These are phyloP conservation scores for Herpotrichia juniperi DNA, from an alignment of 2,329 filamentous ascomycete genomes.

Conservation along the genomic window DNA sequence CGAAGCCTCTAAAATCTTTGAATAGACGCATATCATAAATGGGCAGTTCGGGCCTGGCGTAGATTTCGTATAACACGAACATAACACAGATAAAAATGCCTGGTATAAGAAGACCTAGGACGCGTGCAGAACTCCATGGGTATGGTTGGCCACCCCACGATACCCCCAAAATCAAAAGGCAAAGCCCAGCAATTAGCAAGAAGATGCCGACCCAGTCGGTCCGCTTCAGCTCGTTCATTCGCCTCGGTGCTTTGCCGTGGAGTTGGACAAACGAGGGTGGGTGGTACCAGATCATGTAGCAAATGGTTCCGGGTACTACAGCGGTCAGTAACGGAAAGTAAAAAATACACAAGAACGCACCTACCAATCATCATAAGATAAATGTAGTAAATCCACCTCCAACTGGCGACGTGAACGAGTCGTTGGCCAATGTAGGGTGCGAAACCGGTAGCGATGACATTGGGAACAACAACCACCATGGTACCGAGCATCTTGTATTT, in stretches of 20 bases:
- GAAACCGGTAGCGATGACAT: no score
- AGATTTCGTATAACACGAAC: constrained; percentile 43
- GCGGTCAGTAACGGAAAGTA: no score
- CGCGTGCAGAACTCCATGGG: constrained; percentile 49
- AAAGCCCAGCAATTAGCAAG: constrained; percentile 16
- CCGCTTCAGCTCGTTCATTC: constrained; percentile 24
- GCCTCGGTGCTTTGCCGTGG: constrained; percentile 20
- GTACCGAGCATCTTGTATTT: no score
- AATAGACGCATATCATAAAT: constrained; percentile 47
- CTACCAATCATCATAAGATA: no score
- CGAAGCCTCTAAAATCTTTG: constrained; percentile 40
- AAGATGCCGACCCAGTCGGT: constrained; percentile 20
- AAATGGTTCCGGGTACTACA: no score
- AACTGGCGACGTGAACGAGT: no score
- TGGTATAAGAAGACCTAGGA: constrained; percentile 47
- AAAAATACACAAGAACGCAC: no score
- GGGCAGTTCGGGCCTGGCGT: constrained; percentile 36
- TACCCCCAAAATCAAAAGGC: constrained; percentile 22
- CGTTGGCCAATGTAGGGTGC: no score
- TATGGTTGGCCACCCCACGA: constrained; percentile 34
- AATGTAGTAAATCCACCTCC: no score
- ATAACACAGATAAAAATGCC: constrained; percentile 41
- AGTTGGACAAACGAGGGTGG: constrained; percentile 27
- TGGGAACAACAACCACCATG: no score
- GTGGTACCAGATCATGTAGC: constrained; percentile 27